phyloP scores from a whole-genome alignment of 371 early-diverging fungal species.

The Batrachochytrium dendrobatidis region DNA sequence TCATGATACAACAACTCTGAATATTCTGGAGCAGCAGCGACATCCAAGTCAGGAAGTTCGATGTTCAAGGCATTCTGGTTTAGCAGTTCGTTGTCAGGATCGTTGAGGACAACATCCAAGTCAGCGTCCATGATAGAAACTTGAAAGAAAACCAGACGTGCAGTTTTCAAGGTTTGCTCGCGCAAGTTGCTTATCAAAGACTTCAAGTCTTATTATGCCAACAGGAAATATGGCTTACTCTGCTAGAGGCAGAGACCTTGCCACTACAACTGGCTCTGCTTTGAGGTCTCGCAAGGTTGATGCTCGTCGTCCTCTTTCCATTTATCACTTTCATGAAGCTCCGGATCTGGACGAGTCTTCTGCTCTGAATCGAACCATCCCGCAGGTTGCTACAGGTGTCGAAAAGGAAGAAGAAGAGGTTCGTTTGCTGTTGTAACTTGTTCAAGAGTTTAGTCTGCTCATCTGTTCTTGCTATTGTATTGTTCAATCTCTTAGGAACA shows the following conservation, averaged over 20 bases:
- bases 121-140: too few relatives aligned
- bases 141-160: too few relatives aligned
- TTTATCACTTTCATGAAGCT: slow-evolving; percentile 72
- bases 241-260: not conserved
- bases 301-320: slow-evolving; percentile 69
- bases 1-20: too few relatives aligned
- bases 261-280: not conserved
- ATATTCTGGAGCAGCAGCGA: too few relatives aligned
- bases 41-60: too few relatives aligned
- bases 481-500: slow-evolving; percentile 61
- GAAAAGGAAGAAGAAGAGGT: slow-evolving; percentile 90
- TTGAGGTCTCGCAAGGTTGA: slow-evolving; percentile 90
- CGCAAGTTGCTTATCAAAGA: too few relatives aligned
- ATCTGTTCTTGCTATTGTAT: slow-evolving; percentile 6
- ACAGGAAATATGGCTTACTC: not conserved
- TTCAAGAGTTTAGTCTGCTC: not conserved
- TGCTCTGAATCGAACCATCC: slow-evolving; percentile 58
- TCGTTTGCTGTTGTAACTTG: slow-evolving; percentile 5
- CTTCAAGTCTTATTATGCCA: too few relatives aligned
- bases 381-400: slow-evolving; percentile 77
- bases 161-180: too few relatives aligned
- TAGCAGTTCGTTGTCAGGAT: too few relatives aligned
- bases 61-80: too few relatives aligned
- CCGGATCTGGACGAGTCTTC: slow-evolving; percentile 73
- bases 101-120: too few relatives aligned